phyloP scores from a whole-genome alignment of 169 alveolate species.

The Plasmodium blacklocki region DNA sequence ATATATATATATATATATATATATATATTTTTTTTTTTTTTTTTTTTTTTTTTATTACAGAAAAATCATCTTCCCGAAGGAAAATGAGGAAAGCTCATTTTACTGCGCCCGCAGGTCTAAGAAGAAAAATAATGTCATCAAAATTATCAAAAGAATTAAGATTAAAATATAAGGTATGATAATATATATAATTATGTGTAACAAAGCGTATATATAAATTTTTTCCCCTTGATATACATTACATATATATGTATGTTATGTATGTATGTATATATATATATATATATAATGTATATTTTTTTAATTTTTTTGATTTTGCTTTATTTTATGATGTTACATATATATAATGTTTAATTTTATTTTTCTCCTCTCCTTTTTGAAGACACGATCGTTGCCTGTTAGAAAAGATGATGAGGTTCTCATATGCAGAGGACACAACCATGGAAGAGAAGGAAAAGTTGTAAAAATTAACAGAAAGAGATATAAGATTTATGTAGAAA shows the following conservation, averaged over 20 bases:
- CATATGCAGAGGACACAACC: constrained; percentile 96
- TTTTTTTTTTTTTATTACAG: constrained; percentile 71
- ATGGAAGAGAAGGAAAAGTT: constrained; percentile 98
- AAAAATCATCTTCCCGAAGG: constrained; percentile 92
- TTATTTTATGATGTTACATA: not conserved
- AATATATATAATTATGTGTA: not conserved
- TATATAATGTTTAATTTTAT: not conserved
- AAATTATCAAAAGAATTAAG: constrained; percentile 97
- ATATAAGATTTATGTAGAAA: constrained; percentile 97
- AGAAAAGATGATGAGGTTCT: constrained; percentile 99
- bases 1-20: no score
- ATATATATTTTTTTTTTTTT: no score
- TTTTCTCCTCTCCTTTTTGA: not conserved
- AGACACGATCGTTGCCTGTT: constrained; percentile 97
- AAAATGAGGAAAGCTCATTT: constrained; percentile 98
- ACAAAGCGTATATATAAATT: not conserved
- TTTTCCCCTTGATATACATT: not conserved
- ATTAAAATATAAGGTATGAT: constrained; percentile 94
- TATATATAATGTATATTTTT: not conserved
- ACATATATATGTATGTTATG: not conserved
- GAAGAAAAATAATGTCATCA: constrained; percentile 98
- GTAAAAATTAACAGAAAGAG: constrained; percentile 97
- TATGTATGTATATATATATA: not conserved
- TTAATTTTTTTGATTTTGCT: not conserved
- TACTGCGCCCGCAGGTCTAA: constrained; percentile 97